phyloP scores from a whole-genome alignment of 192 early-diverging fungal species.

The Geranomyces michiganensis region DNA sequence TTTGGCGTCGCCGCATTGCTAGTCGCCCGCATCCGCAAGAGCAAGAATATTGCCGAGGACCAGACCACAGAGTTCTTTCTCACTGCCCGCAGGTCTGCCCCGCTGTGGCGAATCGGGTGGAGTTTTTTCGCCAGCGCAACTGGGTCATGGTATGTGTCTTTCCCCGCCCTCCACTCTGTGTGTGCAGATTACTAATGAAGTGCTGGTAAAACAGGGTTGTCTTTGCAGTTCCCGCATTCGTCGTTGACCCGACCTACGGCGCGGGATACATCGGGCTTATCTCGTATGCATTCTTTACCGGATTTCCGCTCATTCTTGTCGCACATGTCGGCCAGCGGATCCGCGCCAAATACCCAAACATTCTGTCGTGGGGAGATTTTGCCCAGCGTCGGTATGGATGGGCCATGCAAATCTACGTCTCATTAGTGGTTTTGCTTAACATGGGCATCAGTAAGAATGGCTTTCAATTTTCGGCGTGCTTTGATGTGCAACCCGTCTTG shows the following conservation, averaged over 20 bases:
- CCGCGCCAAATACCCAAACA: constrained; percentile 32
- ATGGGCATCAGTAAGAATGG: constrained; percentile 39
- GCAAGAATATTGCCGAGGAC: constrained; percentile 8
- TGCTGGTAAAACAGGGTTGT: background rate
- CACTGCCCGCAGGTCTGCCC: constrained; percentile 46
- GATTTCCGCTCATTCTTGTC: constrained; percentile 44
- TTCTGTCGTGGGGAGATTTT: constrained; percentile 41
- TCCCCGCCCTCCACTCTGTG: background rate
- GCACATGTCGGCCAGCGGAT: constrained; percentile 43
- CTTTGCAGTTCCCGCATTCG: constrained; percentile 1
- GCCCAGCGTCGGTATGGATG: constrained; percentile 41
- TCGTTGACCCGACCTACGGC: constrained; percentile 31
- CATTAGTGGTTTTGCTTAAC: constrained; percentile 46
- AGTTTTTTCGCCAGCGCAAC: constrained; percentile 49
- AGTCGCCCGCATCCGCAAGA: constrained; percentile 9
- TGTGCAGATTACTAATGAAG: too few relatives aligned
- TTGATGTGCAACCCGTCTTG: too few relatives aligned
- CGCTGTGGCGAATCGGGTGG: constrained; percentile 36
- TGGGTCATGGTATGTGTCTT: constrained; percentile 41
- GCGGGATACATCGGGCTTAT: constrained; percentile 50
- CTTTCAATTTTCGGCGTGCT: too few relatives aligned
- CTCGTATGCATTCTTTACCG: constrained; percentile 43
- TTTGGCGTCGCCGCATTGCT: constrained; percentile 35
- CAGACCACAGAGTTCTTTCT: constrained; percentile 48
- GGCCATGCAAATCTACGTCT: constrained; percentile 39